Base-by-base conservation (phyloP, 225 moss, liverwort and hornwort genomes). In the Marchantia polymorpha region DNA sequence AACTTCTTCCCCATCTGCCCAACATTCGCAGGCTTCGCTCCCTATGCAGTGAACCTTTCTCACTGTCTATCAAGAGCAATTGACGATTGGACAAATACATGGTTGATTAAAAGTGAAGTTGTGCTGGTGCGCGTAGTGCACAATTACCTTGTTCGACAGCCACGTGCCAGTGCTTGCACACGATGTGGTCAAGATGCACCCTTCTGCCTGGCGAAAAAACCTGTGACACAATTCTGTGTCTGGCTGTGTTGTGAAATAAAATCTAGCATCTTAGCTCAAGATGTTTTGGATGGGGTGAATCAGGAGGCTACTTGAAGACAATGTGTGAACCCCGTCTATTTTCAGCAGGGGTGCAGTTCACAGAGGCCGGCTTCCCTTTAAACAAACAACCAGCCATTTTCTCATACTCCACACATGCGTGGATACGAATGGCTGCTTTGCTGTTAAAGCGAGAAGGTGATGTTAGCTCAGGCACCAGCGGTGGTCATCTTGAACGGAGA, bases 401-500 rank as follows among this genome's bases (percentile, higher is more conserved):
- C 16, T 26, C 15, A 73, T 73, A 6, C 54, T 73, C 73, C 73
- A 73, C 53, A 54, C 26, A 29, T 20, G 11, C 25, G 75, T 58
- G 58, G 75, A 75, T 46, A 58, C 7, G 10, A 17, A 75, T 39
- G 75, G 75, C 58, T 58, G 58, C 22, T 75, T 39, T 60, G 72
- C 58, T 31, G 11, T 59, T 75, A 75, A 31, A 59, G 7, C 16
- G 31, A 58, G 0, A 31, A 10, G 20, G 30, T 31, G 75, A 75
- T 58, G 26, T 65, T 77, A 51, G 68, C 68, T 87, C 82, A 86
- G 61, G 63, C 69, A 65, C 70, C 79, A 22, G 80, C 72, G 54
- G 81, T 69, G 51, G 83, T 52, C 55, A 80, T 69, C 50, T 55
- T 79, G 70, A 82, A 80, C 73, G 88, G 85, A 7, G 83, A 14